Evolutionary conservation across 2,329 filamentous ascomycete species (phyloP), one percentile per base, ranked within the genome.

Genomic region (Allantophomopsis lycopodina): DNA sequence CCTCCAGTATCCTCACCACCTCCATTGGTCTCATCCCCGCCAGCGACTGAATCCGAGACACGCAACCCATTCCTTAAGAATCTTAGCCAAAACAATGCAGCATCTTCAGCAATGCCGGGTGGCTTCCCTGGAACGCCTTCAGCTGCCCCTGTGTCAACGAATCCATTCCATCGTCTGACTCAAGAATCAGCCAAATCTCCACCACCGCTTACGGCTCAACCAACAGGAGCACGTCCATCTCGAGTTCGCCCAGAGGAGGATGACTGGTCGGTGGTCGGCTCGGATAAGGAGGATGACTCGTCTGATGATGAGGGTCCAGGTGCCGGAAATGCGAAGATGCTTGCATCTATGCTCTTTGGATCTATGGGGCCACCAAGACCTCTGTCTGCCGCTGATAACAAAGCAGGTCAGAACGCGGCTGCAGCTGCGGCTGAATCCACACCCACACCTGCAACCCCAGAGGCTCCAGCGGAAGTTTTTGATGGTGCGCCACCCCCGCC

Each of bases 1-100:
- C 40, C 57, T 45, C 43, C 55, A 43, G 44, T 51, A 39, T 38
- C 55, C 8, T 47, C 60, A 48, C 54, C 69, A 2, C 60, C 69
- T 8, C 66, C 72, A 30, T 66, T 69, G 23, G 63, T 66, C n/a
- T 61, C 68, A 21, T 57, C 67, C 21, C 68, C 73, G 35, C 66
- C 70, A 3, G 23, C 23, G 23, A 63, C 68, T 5, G 79, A 85
- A 48, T 69, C 73, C 2, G 84, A 94, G 60, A 94, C 86, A 52
- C 89, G 84, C 59, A 96, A 96, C 55, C 91, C 91, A 2, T 98
- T 94, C 65, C 86, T 89, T 65, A 85, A 82, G 60, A 91, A 88
- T 64, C 78, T 93, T 68, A 79, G 77, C 37, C 81, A 88, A 56
- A 66, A 76, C 48, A 58, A 11, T 13, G 7, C 14, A 15, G 7